phyloP scores from a whole-genome alignment of 352 stramenopile genomes.

The Phytophthora sojae region DNA sequence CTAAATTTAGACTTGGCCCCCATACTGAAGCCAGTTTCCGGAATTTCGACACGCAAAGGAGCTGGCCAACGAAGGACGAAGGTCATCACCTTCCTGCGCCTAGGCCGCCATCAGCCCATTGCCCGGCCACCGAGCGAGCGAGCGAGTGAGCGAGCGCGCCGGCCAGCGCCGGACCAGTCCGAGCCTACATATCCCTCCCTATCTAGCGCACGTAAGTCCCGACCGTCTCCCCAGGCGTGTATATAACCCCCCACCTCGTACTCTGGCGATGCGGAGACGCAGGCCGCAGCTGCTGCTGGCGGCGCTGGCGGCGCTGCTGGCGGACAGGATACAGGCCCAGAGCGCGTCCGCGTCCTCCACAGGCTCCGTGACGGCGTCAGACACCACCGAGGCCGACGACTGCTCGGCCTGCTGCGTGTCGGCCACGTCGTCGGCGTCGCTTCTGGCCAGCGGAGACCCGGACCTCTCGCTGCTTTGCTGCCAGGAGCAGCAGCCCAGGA shows the following conservation, averaged over 20 bases:
- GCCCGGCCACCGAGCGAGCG: conserved; percentile 3
- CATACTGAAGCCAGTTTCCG: conserved; percentile 40
- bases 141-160: conserved; percentile 12
- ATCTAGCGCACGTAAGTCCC: not conserved
- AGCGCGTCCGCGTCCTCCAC: conserved; percentile 17
- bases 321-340: conserved; percentile 29
- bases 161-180: conserved; percentile 4
- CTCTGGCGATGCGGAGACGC: conserved; percentile 39
- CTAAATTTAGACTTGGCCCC: conserved; percentile 31
- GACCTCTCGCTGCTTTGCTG: conserved; percentile 65
- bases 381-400: conserved; percentile 53
- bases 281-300: conserved; percentile 39
- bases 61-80: conserved; percentile 34
- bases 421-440: conserved; percentile 30
- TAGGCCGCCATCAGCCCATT: conserved; percentile 18
- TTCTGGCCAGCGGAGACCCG: conserved; percentile 28
- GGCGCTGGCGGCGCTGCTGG: conserved; percentile 12
- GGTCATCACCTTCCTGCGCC: conserved; percentile 36
- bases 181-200: not conserved
- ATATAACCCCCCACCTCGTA: not conserved
- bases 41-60: conserved; percentile 36
- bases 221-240: not conserved
- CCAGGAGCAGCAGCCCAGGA: conserved; percentile 39
- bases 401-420: conserved; percentile 66
- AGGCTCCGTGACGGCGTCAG: conserved; percentile 5